These are phyloP conservation scores for Metarhizium guizhouense DNA, from an alignment of 2,329 filamentous ascomycete species.

Conservation along the genomic window DNA sequence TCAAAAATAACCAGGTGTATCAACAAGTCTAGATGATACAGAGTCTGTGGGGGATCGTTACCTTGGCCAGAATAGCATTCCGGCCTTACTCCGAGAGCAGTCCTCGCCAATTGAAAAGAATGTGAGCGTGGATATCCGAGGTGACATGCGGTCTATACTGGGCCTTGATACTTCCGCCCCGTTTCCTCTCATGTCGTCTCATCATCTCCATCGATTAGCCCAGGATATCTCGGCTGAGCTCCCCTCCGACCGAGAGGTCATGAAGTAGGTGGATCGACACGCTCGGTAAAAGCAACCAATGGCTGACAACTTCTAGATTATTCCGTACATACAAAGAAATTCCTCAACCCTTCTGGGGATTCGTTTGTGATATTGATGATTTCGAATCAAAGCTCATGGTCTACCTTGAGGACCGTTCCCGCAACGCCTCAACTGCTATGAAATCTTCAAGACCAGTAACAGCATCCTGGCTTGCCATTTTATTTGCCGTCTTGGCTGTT, in stretches of 20 bases:
- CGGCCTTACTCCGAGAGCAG: conserved; percentile 55
- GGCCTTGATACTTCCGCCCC: conserved; percentile 58
- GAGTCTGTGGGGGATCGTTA: conserved; percentile 51
- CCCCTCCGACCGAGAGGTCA: conserved; percentile 55
- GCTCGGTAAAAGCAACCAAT: background rate
- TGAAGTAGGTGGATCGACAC: conserved; percentile 43
- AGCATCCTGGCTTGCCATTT: conserved; percentile 56
- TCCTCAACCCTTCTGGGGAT: conserved; percentile 59
- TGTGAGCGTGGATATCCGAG: conserved; percentile 47
- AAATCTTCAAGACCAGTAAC: conserved; percentile 44
- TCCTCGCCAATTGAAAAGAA: conserved; percentile 42
- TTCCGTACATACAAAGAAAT: conserved; percentile 61
- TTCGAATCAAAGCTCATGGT: conserved; percentile 56
- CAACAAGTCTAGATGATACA: conserved; percentile 40
- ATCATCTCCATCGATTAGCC: conserved; percentile 51
- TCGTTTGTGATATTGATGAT: conserved; percentile 57
- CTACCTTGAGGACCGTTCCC: conserved; percentile 55
- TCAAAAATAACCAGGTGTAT: conserved; percentile 9
- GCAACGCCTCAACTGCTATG: conserved; percentile 38
- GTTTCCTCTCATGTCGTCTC: conserved; percentile 57
- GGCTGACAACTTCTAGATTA: conserved; percentile 30
- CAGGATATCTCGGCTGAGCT: conserved; percentile 53
- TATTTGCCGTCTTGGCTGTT: conserved; percentile 56
- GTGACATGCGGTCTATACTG: conserved; percentile 57
- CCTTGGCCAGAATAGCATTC: conserved; percentile 59